phyloP scores from a whole-genome alignment of 768 basidiomycete genomes.

The Pholiota molesta region DNA sequence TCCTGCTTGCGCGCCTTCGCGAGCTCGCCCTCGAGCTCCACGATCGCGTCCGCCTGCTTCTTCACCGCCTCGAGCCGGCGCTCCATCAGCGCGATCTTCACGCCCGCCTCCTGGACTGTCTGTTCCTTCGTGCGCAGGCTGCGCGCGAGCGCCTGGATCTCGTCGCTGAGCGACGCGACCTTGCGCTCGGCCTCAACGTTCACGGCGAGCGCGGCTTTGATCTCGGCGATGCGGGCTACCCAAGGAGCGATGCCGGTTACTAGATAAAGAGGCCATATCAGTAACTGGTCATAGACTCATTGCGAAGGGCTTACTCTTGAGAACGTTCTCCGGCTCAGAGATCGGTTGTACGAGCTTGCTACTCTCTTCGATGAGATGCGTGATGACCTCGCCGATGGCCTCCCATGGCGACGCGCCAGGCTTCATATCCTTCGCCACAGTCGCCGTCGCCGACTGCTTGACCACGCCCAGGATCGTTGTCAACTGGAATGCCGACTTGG shows the following conservation, averaged over 20 bases:
- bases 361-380: constrained; percentile 71
- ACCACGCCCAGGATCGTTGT: constrained; percentile 70
- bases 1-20: constrained; percentile 86
- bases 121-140: constrained; percentile 90
- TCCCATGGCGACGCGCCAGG: constrained; percentile 78
- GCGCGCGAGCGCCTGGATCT: constrained; percentile 85
- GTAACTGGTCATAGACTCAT: neutral
- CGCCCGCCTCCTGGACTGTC: constrained; percentile 80
- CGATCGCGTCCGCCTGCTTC: constrained; percentile 85
- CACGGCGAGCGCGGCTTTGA: constrained; percentile 80
- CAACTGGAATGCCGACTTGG: constrained; percentile 81
- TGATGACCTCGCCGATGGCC: constrained; percentile 69
- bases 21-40: constrained; percentile 80
- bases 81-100: constrained; percentile 96
- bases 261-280: constrained; percentile 27
- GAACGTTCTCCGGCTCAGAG: constrained; percentile 74
- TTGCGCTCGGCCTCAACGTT: constrained; percentile 94
- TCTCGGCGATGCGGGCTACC: constrained; percentile 78
- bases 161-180: constrained; percentile 83
- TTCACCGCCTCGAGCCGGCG: constrained; percentile 89
- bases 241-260: constrained; percentile 83
- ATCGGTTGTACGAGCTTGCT: constrained; percentile 70
- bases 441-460: constrained; percentile 72
- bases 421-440: constrained; percentile 67
- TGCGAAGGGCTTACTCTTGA: constrained; percentile 62